Conservation (phyloP, 2,329 filamentous ascomycete species). For the Aspergillus floridensis region DNA sequence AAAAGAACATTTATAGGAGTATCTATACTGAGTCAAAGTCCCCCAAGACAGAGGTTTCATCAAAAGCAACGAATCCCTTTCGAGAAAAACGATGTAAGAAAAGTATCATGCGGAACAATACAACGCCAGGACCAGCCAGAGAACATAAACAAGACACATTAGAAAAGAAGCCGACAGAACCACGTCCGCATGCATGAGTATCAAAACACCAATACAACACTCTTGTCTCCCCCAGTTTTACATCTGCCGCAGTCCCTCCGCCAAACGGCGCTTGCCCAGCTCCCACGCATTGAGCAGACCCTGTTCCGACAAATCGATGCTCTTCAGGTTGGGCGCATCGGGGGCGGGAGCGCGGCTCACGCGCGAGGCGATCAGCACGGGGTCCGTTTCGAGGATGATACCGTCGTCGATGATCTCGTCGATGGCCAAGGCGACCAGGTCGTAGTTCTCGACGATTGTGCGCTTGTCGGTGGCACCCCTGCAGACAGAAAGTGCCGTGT, state of each 20-base stretch:
- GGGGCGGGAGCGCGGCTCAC: conserved; percentile 89
- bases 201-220: not conserved
- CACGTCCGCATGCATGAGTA: conserved; percentile 12
- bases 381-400: conserved; percentile 95
- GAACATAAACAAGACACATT: conserved; percentile 22
- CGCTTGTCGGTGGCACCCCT: conserved; percentile 97
- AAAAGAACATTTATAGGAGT: conserved; percentile 14
- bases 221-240: conserved; percentile 16
- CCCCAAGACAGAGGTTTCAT: conserved; percentile 12
- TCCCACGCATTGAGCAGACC: conserved; percentile 92
- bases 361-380: conserved; percentile 85
- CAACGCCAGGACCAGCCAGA: conserved; percentile 39
- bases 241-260: conserved; percentile 76
- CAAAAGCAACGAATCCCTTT: conserved; percentile 12
- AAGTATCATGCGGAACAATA: conserved; percentile 25
- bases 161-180: conserved; percentile 21
- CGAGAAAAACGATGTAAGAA: conserved; percentile 19
- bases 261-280: conserved; percentile 86
- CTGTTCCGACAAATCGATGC: conserved; percentile 93
- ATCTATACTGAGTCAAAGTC: conserved; percentile 25
- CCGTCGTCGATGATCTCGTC: conserved; percentile 96
- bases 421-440: conserved; percentile 86
- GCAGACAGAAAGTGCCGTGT: conserved; percentile 12
- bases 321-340: conserved; percentile 83
- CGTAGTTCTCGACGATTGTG: conserved; percentile 98